These are phyloP conservation scores for Penicillium riverlandense DNA, from an alignment of 495 filamentous ascomycete genomes.

Conservation along the genomic window DNA sequence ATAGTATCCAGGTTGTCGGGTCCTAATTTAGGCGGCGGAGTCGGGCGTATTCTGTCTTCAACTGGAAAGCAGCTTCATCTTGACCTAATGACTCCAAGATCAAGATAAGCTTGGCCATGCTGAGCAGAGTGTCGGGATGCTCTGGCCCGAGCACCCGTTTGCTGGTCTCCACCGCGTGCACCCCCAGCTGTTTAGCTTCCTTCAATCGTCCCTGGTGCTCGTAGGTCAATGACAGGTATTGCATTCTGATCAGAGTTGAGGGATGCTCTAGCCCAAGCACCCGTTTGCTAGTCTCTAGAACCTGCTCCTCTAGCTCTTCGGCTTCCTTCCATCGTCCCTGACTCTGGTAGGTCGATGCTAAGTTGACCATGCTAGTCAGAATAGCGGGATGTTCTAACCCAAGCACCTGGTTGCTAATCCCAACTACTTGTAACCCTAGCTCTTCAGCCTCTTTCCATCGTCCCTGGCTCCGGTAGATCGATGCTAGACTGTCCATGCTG, in stretches of 20 bases:
- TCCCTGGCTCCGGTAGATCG: neutral
- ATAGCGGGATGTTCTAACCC: neutral
- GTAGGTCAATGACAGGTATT: neutral
- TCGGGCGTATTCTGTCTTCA: constrained; percentile 4
- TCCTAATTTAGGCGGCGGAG: constrained; percentile 2
- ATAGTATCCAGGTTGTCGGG: constrained; percentile 1
- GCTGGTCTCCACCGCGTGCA: neutral
- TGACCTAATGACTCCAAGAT: constrained; percentile 1
- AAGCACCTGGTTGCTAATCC: neutral
- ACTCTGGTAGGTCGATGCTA: neutral
- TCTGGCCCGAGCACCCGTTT: constrained; percentile 1
- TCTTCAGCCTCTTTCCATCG: neutral
- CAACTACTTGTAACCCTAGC: neutral
- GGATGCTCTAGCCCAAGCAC: neutral
- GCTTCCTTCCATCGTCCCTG: constrained; percentile 1
- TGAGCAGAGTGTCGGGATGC: constrained; percentile 8
- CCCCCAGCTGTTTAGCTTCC: neutral
- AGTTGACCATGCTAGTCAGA: neutral
- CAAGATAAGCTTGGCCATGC: constrained; percentile 5
- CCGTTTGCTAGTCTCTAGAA: neutral
- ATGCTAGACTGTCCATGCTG: neutral
- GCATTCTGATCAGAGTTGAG: neutral
- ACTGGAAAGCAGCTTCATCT: constrained; percentile 1
- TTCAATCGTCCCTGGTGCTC: neutral
- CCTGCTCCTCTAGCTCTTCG: neutral